Evolutionary conservation across 208 protist genomes (phyloP).

Genomic region (Spongospora subterranea): DNA sequence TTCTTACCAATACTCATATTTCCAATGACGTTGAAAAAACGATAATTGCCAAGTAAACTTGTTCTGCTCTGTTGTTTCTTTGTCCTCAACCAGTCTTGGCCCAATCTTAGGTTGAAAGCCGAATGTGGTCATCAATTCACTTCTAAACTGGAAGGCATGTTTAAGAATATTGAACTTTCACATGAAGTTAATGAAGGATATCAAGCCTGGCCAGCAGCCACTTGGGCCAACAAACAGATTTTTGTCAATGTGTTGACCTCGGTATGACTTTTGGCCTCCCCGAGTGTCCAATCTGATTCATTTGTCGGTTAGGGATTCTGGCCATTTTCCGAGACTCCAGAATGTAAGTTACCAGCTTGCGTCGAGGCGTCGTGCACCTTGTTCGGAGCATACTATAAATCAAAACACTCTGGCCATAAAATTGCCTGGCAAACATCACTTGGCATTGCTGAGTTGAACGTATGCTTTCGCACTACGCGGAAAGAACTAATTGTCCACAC

Average conservation of each 20-base stretch:
- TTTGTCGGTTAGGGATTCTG: slow-evolving; percentile 59
- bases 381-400: slow-evolving; percentile 58
- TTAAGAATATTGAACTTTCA: slow-evolving; percentile 66
- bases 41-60: slow-evolving; percentile 61
- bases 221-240: background rate
- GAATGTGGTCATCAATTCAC: slow-evolving; percentile 69
- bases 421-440: slow-evolving; percentile 62
- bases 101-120: slow-evolving; percentile 57
- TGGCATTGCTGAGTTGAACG: slow-evolving; percentile 63
- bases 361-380: slow-evolving; percentile 25
- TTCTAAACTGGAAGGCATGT: slow-evolving; percentile 66
- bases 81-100: background rate
- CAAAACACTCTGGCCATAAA: slow-evolving; percentile 34
- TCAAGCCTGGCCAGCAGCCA: background rate
- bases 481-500: slow-evolving; percentile 66
- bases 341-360: slow-evolving; percentile 50
- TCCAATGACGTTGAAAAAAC: slow-evolving; percentile 62
- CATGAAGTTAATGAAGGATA: slow-evolving; percentile 40
- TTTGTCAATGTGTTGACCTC: slow-evolving; percentile 51
- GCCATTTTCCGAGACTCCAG: slow-evolving; percentile 38
- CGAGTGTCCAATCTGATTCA: background rate
- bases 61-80: background rate
- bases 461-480: slow-evolving; percentile 54
- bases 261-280: background rate
- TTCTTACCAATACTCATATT: slow-evolving; percentile 61